Conservation (phyloP, 345 rosid species). For the Salix suchowensis region DNA sequence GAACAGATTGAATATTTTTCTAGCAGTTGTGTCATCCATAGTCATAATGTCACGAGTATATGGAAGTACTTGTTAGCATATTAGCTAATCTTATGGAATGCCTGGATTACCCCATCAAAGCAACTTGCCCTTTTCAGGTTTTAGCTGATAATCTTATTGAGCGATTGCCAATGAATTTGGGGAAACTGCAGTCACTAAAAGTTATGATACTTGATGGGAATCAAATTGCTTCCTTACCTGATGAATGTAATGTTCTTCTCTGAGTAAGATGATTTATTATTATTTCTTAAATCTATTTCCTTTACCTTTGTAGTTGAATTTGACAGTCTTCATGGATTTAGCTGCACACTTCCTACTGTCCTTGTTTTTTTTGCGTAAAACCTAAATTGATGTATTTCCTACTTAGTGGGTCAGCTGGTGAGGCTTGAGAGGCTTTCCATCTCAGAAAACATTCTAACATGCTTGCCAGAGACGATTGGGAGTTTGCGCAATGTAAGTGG, state of each 20-base stretch:
- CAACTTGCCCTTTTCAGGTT: slow-evolving; percentile 40
- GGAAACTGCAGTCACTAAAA: slow-evolving; percentile 86
- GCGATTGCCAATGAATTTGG: slow-evolving; percentile 68
- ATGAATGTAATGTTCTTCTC: slow-evolving; percentile 72
- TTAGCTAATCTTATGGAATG: background rate
- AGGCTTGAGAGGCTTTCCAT: slow-evolving; percentile 83
- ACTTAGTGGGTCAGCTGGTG: slow-evolving; percentile 86
- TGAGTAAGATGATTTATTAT: slow-evolving; percentile 23
- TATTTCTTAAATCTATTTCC: background rate
- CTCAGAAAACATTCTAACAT: slow-evolving; percentile 57
- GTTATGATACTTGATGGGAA: slow-evolving; percentile 83
- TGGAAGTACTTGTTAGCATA: background rate
- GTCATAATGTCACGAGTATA: background rate
- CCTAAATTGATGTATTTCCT: slow-evolving; percentile 9
- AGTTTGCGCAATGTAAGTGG: slow-evolving; percentile 85
- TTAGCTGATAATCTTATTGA: slow-evolving; percentile 65
- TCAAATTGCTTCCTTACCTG: slow-evolving; percentile 67
- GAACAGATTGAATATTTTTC: background rate
- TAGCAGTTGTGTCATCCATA: background rate
- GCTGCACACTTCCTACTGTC: slow-evolving; percentile 8
- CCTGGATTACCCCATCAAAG: slow-evolving; percentile 4
- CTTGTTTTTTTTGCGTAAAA: background rate
- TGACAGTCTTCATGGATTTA: slow-evolving; percentile 4
- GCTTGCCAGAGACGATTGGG: slow-evolving; percentile 90
- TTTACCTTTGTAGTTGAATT: slow-evolving; percentile 12